phyloP scores from a whole-genome alignment of 441 rosid species.

The Isatis lusitanica region DNA sequence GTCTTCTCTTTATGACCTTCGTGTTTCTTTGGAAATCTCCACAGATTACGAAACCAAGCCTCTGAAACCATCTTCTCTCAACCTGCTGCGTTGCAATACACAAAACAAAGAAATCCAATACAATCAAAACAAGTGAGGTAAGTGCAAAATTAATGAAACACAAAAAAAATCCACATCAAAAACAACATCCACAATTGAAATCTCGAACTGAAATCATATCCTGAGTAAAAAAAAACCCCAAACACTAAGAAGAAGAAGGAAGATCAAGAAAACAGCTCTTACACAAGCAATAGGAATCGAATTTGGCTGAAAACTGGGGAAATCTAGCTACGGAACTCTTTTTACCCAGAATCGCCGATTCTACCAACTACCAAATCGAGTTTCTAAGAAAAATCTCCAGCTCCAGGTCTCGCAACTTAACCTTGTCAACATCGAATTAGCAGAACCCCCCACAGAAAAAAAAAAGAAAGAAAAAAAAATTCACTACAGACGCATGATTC shows the following conservation, averaged over 20 bases:
- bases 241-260: background rate
- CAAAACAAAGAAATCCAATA: background rate
- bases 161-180: background rate
- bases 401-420: slow-evolving; percentile 8
- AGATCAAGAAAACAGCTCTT: slow-evolving; percentile 6
- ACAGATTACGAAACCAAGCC: slow-evolving; percentile 84
- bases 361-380: slow-evolving; percentile 19
- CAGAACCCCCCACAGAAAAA: background rate
- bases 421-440: background rate
- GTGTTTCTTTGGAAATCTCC: slow-evolving; percentile 69
- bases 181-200: background rate
- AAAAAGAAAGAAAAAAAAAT: background rate
- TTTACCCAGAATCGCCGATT: background rate
- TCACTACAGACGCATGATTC: slow-evolving; percentile 1
- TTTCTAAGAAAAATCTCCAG: background rate
- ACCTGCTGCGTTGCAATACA: slow-evolving; percentile 23
- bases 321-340: slow-evolving; percentile 24
- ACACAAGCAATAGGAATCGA: background rate
- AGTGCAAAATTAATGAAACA: background rate
- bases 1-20: slow-evolving; percentile 53
- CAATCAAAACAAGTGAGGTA: background rate
- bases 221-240: background rate
- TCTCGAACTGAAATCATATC: slow-evolving; percentile 6
- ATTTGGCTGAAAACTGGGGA: background rate
- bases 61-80: slow-evolving; percentile 72